Evolutionary conservation across 306 rosid species (phyloP).

Genomic region (Dalbergia oliveri): DNA sequence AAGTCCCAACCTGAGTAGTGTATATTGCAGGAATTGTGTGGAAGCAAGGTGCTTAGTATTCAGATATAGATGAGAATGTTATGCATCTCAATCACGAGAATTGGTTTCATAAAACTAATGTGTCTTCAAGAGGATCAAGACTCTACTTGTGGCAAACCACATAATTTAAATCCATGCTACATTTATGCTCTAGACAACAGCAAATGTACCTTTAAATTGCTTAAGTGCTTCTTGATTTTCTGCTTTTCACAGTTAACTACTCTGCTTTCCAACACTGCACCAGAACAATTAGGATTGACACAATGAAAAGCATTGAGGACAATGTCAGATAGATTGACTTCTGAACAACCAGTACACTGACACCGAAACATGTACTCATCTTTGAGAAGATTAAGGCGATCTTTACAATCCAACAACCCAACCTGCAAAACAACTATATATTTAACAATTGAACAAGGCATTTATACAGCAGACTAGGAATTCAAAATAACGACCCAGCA

Average conservation of each 20-base stretch:
- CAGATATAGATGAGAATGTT: conserved; percentile 6
- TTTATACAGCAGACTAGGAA: conserved; percentile 12
- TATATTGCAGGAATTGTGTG: conserved; percentile 17
- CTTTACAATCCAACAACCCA: conserved; percentile 87
- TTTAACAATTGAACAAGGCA: conserved; percentile 39
- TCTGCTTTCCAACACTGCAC: conserved; percentile 74
- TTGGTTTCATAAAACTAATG: background rate
- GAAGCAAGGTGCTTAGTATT: background rate
- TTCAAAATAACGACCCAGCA: conserved; percentile 8
- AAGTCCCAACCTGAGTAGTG: conserved; percentile 28
- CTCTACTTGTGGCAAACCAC: conserved; percentile 20
- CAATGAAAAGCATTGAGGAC: conserved; percentile 77
- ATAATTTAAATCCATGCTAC: conserved; percentile 12
- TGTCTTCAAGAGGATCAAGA: conserved; percentile 23
- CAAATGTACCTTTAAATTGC: conserved; percentile 43
- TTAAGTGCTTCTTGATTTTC: conserved; percentile 56
- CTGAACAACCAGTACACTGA: conserved; percentile 77
- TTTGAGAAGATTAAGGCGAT: conserved; percentile 70
- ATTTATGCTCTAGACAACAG: conserved; percentile 36
- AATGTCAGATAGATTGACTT: conserved; percentile 71
- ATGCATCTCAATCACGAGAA: conserved; percentile 7
- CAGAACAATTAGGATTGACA: conserved; percentile 64
- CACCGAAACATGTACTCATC: conserved; percentile 78
- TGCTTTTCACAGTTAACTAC: conserved; percentile 62
- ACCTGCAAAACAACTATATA: conserved; percentile 61